A percentile compares a stretch with the other conserved stretches of the same genome.
phyloP scores from a whole-genome alignment of 2,329 filamentous ascomycete genomes.

The Aspergillus awamori region DNA sequence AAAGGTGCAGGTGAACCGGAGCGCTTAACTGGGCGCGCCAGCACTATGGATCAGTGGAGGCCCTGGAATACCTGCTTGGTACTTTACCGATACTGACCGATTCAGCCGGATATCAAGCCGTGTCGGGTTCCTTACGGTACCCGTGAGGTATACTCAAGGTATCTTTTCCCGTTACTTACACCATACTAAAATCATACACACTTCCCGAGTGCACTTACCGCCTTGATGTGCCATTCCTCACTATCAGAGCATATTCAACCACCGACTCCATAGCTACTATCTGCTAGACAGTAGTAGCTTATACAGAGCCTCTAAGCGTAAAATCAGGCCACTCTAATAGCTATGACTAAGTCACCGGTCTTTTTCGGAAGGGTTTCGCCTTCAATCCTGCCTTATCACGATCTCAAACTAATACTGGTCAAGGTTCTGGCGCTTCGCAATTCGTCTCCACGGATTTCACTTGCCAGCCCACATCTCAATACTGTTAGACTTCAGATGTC shows the following conservation, averaged over 20 bases:
- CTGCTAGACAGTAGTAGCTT: not conserved
- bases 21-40: slow-evolving; percentile 20
- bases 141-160: not conserved
- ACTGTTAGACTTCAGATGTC: not conserved
- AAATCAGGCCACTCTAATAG: not conserved
- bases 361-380: not conserved
- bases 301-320: not conserved
- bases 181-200: not conserved
- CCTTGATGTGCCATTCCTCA: not conserved
- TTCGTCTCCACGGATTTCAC: not conserved
- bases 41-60: slow-evolving; percentile 26
- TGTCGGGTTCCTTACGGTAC: not conserved
- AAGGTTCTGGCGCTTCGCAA: not conserved
- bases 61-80: slow-evolving; percentile 1
- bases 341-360: not conserved
- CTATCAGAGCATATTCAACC: not conserved
- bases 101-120: not conserved
- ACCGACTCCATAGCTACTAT: not conserved
- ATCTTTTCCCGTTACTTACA: not conserved
- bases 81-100: slow-evolving; percentile 1
- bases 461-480: not conserved
- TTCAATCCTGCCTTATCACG: not conserved
- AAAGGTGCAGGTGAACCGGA: slow-evolving; percentile 20
- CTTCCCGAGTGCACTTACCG: not conserved
- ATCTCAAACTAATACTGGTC: not conserved